These are phyloP conservation scores for Ustilago crameri DNA, from an alignment of 1,284 basidiomycete species.

Conservation along the genomic window DNA sequence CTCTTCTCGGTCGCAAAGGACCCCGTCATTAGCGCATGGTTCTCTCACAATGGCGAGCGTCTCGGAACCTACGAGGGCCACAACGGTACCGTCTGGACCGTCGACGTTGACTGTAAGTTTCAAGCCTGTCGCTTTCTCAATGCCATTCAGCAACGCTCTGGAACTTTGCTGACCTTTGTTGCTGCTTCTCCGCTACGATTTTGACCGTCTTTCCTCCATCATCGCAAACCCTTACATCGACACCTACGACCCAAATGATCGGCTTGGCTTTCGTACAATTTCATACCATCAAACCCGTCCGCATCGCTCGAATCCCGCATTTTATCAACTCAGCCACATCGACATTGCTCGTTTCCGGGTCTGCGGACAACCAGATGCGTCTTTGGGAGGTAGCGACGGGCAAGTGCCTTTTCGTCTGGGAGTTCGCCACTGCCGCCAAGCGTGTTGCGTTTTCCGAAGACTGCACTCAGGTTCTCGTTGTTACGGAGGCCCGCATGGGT, in stretches of 20 bases:
- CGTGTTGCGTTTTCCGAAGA: conserved; percentile 83
- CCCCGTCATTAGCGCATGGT: conserved; percentile 94
- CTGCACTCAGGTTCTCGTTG: conserved; percentile 78
- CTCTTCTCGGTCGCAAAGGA: conserved; percentile 98
- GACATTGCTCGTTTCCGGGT: conserved; percentile 85
- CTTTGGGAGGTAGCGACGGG: conserved; percentile 91
- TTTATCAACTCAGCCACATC: conserved; percentile 76
- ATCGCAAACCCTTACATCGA: neutral
- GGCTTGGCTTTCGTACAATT: too few relatives aligned
- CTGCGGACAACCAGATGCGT: conserved; percentile 86
- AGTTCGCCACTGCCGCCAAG: conserved; percentile 97
- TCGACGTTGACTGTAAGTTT: conserved; percentile 80
- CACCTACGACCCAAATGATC: too few relatives aligned
- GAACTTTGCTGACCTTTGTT: conserved; percentile 1
- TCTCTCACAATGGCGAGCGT: conserved; percentile 97
- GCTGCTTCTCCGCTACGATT: neutral
- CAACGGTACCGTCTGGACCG: conserved; percentile 96
- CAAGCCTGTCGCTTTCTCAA: too few relatives aligned
- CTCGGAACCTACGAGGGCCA: conserved; percentile 96
- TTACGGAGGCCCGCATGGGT: conserved; percentile 97
- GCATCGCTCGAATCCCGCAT: neutral
- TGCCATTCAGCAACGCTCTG: neutral
- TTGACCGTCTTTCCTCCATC: neutral
- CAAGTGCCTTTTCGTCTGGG: conserved; percentile 83
- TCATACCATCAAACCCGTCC: neutral